A percentile compares a stretch with the other conserved stretches of the same genome.
These are phyloP conservation scores for Sporothrix pallida DNA, from an alignment of 2,329 filamentous ascomycete genomes.

Conservation along the genomic window DNA sequence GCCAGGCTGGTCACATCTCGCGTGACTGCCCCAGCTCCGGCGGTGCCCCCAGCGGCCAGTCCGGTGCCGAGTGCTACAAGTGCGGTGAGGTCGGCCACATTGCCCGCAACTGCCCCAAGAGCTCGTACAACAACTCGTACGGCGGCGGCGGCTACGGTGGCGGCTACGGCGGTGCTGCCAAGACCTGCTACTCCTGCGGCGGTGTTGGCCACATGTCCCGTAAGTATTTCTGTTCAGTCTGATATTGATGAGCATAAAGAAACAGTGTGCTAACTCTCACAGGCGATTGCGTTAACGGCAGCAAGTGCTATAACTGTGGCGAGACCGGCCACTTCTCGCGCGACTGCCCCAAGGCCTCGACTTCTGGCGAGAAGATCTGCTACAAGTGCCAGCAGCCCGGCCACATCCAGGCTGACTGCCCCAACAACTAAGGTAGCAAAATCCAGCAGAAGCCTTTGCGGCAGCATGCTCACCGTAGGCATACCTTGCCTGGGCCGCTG, in stretches of 20 bases:
- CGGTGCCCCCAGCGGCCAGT: constrained; percentile 48
- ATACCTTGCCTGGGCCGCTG: constrained; percentile 32
- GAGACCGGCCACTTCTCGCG: constrained; percentile 94
- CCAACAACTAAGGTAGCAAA: constrained; percentile 66
- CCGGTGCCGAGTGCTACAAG: constrained; percentile 88
- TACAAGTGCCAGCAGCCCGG: constrained; percentile 90
- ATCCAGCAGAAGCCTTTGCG: constrained; percentile 22
- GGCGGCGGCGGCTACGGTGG: constrained; percentile 56
- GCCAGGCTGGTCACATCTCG: constrained; percentile 85
- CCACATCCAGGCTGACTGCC: constrained; percentile 93
- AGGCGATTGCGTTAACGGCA: constrained; percentile 95
- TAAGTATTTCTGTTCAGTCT: constrained; percentile 48
- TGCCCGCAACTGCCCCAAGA: constrained; percentile 84
- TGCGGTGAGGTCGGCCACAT: constrained; percentile 97
- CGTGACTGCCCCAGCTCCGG: constrained; percentile 75
- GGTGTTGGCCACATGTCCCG: constrained; percentile 96
- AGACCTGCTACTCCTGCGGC: constrained; percentile 74
- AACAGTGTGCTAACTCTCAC: not conserved
- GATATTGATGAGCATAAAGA: too few species aligned
- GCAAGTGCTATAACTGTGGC: constrained; percentile 99
- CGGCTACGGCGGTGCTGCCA: constrained; percentile 43
- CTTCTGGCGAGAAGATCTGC: constrained; percentile 90
- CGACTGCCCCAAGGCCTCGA: constrained; percentile 92
- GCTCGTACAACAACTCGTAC: constrained; percentile 56
- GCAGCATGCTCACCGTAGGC: constrained; percentile 35